Evolutionary conservation across 352 stramenopile genomes (phyloP).

Genomic region (Paralagenidium karlingii): DNA sequence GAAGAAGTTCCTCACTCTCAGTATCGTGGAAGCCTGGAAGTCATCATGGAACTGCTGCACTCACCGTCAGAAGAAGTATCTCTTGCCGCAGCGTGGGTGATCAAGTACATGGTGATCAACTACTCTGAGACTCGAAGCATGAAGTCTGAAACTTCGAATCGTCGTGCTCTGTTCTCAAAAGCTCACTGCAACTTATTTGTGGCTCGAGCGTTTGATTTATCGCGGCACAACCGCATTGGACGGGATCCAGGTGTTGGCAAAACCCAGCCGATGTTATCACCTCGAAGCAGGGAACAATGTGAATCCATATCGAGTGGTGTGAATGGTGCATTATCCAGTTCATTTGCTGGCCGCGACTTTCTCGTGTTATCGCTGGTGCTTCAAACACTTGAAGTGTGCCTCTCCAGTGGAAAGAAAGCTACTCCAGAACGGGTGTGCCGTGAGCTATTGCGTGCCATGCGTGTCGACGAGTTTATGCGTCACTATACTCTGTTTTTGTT

Average conservation of each 20-base stretch:
- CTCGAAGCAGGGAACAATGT: too few relatives aligned
- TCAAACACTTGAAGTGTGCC: constrained; percentile 73
- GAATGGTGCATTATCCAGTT: constrained; percentile 59
- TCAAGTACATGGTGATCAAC: constrained; percentile 86
- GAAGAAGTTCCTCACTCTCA: constrained; percentile 79
- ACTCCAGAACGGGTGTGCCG: constrained; percentile 60
- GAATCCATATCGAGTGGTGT: neutral
- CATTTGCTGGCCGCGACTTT: constrained; percentile 69
- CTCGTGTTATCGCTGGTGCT: constrained; percentile 63
- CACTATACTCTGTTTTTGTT: constrained; percentile 78
- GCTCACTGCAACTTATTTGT: constrained; percentile 76
- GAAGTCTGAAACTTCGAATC: constrained; percentile 77
- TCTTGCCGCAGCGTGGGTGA: constrained; percentile 64
- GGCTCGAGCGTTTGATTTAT: constrained; percentile 65
- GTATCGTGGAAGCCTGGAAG: constrained; percentile 73
- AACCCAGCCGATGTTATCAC: neutral
- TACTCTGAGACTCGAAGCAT: constrained; percentile 80
- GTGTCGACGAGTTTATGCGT: constrained; percentile 75
- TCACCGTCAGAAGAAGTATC: constrained; percentile 78
- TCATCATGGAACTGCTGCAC: constrained; percentile 81
- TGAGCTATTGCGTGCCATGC: constrained; percentile 72
- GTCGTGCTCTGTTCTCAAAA: constrained; percentile 72
- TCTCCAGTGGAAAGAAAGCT: constrained; percentile 77
- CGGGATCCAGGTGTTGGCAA: constrained; percentile 12
- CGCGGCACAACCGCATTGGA: constrained; percentile 60